These are phyloP conservation scores for Suhomyces ambrosiae DNA, from an alignment of 1,139 yeast genomes.

Conservation along the genomic window DNA sequence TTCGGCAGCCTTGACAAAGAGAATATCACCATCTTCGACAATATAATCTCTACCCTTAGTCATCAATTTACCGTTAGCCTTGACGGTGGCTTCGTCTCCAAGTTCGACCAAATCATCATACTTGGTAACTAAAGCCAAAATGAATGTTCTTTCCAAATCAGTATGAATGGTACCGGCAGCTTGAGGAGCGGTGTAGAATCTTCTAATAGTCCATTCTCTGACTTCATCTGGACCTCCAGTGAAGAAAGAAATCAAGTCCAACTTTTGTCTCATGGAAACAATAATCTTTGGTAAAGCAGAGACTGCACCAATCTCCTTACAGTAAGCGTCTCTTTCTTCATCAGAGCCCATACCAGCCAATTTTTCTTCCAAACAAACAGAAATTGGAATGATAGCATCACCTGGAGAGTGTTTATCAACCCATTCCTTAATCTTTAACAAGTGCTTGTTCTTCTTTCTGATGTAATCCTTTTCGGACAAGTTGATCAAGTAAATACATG, in stretches of 20 bases:
- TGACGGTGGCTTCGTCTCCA: constrained; percentile 83
- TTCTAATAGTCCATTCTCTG: constrained; percentile 88
- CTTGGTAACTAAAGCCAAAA: constrained; percentile 50
- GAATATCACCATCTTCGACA: constrained; percentile 84
- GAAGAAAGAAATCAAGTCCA: constrained; percentile 80
- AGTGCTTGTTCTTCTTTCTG: constrained; percentile 96
- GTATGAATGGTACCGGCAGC: constrained; percentile 89
- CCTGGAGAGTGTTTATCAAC: constrained; percentile 93
- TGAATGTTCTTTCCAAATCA: constrained; percentile 53
- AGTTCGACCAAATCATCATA: constrained; percentile 66
- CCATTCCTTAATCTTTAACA: constrained; percentile 93
- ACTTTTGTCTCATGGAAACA: constrained; percentile 77
- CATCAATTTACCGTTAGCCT: constrained; percentile 89
- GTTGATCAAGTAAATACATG: constrained; percentile 92
- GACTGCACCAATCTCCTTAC: constrained; percentile 79
- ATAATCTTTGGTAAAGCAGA: constrained; percentile 90
- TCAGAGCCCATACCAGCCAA: constrained; percentile 85
- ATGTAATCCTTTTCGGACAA: constrained; percentile 91
- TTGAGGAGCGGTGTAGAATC: constrained; percentile 82
- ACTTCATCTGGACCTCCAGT: constrained; percentile 86
- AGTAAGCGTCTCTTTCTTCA: constrained; percentile 90
- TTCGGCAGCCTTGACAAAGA: constrained; percentile 94
- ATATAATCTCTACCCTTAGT: constrained; percentile 97
- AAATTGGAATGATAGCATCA: constrained; percentile 90
- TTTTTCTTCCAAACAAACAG: constrained; percentile 91